Conservation (phyloP, 192 early-diverging fungal species). For the Ambispora gerdemannii region DNA sequence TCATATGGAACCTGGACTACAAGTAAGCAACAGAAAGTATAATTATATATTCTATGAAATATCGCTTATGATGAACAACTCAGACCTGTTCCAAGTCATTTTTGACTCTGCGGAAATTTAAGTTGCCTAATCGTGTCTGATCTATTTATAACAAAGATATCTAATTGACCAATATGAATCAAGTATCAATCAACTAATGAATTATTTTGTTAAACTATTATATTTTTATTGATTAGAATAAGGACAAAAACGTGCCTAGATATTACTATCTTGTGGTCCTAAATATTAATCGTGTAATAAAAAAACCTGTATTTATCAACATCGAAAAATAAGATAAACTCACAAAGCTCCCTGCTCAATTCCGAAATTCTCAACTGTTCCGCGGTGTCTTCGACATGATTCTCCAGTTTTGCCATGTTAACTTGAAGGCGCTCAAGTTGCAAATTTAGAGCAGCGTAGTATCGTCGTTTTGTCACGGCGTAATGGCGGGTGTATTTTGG, state of each 20-base stretch:
- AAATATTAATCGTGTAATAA: too few relatives aligned
- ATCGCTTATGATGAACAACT: too few relatives aligned
- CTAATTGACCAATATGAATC: too few relatives aligned
- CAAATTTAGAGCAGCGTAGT: conserved; percentile 1
- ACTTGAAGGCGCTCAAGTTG: conserved; percentile 3
- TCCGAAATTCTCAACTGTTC: conserved; percentile 16
- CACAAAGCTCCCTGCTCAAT: conserved; percentile 13
- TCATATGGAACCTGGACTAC: conserved; percentile 66
- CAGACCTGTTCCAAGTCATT: too few relatives aligned
- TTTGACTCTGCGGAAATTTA: too few relatives aligned
- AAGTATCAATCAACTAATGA: neutral
- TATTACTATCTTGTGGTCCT: too few relatives aligned
- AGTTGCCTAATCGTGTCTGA: neutral
- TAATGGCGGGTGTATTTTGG: too few relatives aligned
- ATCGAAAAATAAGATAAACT: neutral
- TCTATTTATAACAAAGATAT: neutral
- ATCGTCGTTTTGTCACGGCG: neutral
- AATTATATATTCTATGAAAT: neutral
- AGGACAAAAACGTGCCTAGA: too few relatives aligned
- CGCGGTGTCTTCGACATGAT: neutral
- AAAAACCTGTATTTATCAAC: too few relatives aligned
- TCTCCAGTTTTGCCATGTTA: conserved; percentile 11
- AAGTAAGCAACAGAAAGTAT: conserved; percentile 39
- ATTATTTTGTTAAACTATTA: neutral
- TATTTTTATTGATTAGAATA: too few relatives aligned